These are phyloP conservation scores for Penstemon eatonii DNA, from an alignment of 257 asterid species.

Conservation along the genomic window DNA sequence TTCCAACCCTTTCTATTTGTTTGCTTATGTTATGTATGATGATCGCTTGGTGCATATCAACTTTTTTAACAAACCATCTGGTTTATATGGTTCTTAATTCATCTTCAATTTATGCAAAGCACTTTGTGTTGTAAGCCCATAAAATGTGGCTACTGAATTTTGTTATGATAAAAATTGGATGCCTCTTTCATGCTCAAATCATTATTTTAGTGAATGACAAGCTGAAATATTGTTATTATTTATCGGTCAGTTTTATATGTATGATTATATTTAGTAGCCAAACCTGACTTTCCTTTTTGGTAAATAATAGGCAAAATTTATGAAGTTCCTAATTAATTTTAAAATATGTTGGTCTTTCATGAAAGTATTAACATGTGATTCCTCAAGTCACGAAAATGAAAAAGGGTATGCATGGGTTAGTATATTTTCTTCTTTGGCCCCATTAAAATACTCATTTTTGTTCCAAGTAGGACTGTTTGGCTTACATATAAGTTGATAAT, in stretches of 20 bases:
- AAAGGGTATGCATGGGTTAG: background rate
- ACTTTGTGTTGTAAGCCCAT: too few relatives aligned
- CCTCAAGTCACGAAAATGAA: too few relatives aligned
- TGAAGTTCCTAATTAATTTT: background rate
- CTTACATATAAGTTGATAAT: slow-evolving; percentile 10
- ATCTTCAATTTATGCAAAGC: too few relatives aligned
- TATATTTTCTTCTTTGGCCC: background rate
- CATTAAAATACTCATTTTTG: background rate
- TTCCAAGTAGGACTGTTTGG: slow-evolving; percentile 9
- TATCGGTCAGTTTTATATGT: background rate
- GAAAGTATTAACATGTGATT: too few relatives aligned
- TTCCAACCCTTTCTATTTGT: too few relatives aligned
- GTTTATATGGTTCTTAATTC: background rate
- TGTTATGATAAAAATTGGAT: background rate
- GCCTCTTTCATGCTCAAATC: background rate
- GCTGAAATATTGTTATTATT: background rate
- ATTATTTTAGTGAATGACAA: background rate
- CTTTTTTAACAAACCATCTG: background rate
- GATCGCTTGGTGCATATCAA: background rate
- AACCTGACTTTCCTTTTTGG: background rate
- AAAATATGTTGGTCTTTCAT: too few relatives aligned
- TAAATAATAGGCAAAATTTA: background rate
- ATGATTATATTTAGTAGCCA: background rate
- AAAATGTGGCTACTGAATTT: background rate
- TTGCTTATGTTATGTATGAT: background rate